phyloP scores from a whole-genome alignment of 345 rosid genomes.

The Bretschneidera sinensis region DNA sequence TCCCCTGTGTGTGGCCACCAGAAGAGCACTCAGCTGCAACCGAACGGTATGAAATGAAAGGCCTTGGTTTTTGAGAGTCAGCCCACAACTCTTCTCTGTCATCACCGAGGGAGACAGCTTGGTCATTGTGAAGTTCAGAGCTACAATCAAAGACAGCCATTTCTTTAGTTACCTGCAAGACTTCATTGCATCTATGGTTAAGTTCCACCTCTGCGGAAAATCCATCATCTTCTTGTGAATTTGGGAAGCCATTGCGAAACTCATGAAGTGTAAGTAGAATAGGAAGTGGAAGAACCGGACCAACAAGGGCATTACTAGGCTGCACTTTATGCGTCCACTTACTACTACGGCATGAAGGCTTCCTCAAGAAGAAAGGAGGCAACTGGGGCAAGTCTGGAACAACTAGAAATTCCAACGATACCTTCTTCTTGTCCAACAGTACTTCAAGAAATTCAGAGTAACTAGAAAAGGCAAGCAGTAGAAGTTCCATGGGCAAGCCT shows the following conservation, averaged over 20 bases:
- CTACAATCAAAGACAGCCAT: constrained; percentile 24
- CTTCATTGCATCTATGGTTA: constrained; percentile 31
- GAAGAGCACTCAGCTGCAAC: no score
- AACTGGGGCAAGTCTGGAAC: constrained; percentile 42
- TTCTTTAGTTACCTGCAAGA: constrained; percentile 32
- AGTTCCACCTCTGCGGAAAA: no score
- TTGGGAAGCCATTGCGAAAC: no score
- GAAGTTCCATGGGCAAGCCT: no score
- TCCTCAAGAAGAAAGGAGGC: constrained; percentile 41
- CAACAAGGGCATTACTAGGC: no score
- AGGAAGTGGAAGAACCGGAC: no score
- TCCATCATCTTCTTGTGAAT: no score
- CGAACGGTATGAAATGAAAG: constrained; percentile 24
- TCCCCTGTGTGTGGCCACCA: no score
- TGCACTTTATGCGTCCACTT: no score
- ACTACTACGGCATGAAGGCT: no score
- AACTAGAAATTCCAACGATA: constrained; percentile 35
- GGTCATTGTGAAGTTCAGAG: constrained; percentile 16
- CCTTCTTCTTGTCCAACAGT: constrained; percentile 23
- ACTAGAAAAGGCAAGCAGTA: constrained; percentile 42
- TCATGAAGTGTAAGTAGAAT: no score
- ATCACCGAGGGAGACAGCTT: constrained; percentile 32
- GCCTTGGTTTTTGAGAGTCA: constrained; percentile 21
- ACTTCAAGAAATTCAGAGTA: constrained; percentile 34
- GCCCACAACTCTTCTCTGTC: constrained; percentile 23